These are phyloP conservation scores for Arabis hirsuta DNA, from an alignment of 345 rosid genomes.

Conservation along the genomic window DNA sequence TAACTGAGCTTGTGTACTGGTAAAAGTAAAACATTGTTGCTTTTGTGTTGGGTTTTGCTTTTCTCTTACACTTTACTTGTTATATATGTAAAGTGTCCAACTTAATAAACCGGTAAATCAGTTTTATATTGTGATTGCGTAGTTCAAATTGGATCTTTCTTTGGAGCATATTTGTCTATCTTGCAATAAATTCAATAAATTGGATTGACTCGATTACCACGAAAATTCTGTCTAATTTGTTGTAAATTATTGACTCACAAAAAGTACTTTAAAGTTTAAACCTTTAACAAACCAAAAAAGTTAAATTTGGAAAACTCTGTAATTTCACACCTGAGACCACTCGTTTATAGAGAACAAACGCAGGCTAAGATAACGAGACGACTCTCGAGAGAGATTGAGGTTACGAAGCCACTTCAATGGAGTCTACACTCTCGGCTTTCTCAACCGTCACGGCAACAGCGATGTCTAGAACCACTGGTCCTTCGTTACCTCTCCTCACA, in stretches of 20 bases:
- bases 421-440: slow-evolving; percentile 45
- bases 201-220: neutral
- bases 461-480: slow-evolving; percentile 36
- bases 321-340: slow-evolving; percentile 28
- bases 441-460: slow-evolving; percentile 43
- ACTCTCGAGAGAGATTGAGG: slow-evolving; percentile 4
- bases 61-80: neutral
- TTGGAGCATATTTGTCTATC: neutral
- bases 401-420: slow-evolving; percentile 48
- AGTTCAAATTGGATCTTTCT: too few relatives aligned
- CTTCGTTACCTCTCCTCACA: slow-evolving; percentile 51
- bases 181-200: neutral
- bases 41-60: neutral
- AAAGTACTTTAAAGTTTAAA: neutral
- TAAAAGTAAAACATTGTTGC: slow-evolving; percentile 23
- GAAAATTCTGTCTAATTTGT: slow-evolving; percentile 1
- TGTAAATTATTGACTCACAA: slow-evolving; percentile 15
- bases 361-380: slow-evolving; percentile 34
- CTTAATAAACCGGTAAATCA: slow-evolving; percentile 5
- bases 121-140: neutral
- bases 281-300: neutral
- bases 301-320: neutral
- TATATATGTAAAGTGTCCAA: neutral
- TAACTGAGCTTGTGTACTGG: neutral
- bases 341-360: slow-evolving; percentile 14